Conservation (phyloP, 2,329 filamentous ascomycete species). For the Aspergillus sclerotialis region DNA sequence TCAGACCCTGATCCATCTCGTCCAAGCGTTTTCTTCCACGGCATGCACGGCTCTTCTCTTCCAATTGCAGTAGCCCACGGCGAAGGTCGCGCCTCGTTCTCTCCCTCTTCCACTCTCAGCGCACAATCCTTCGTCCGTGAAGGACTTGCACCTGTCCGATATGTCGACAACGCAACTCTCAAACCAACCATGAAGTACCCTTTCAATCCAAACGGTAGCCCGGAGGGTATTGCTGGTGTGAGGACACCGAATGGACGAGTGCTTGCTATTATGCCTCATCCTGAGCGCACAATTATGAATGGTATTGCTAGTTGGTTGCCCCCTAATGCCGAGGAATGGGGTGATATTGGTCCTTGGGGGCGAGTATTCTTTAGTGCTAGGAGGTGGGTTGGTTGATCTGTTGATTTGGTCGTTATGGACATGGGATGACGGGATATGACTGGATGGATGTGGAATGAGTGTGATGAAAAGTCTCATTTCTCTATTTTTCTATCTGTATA, state of each 20-base stretch:
- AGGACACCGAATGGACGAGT: conserved; percentile 71
- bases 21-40: conserved; percentile 79
- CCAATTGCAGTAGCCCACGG: conserved; percentile 88
- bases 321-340: conserved; percentile 59
- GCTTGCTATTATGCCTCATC: conserved; percentile 87
- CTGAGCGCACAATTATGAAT: conserved; percentile 78
- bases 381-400: conserved; percentile 66
- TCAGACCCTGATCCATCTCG: conserved; percentile 50
- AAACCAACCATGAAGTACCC: conserved; percentile 76
- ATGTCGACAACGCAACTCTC: conserved; percentile 70
- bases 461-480: too few species aligned
- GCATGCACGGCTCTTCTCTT: conserved; percentile 73
- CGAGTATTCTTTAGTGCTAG: conserved; percentile 82
- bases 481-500: too few species aligned
- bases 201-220: conserved; percentile 81
- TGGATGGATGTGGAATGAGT: too few species aligned
- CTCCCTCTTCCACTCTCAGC: conserved; percentile 40
- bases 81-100: conserved; percentile 74
- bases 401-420: background rate
- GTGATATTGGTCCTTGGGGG: conserved; percentile 77
- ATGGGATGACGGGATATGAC: too few species aligned
- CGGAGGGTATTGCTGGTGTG: conserved; percentile 72
- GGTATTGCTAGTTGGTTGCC: conserved; percentile 73
- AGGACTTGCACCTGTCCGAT: conserved; percentile 70
- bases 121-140: conserved; percentile 51